phyloP scores from a whole-genome alignment of 2,329 filamentous ascomycete species.

The Westerdykella aurantiaca region DNA sequence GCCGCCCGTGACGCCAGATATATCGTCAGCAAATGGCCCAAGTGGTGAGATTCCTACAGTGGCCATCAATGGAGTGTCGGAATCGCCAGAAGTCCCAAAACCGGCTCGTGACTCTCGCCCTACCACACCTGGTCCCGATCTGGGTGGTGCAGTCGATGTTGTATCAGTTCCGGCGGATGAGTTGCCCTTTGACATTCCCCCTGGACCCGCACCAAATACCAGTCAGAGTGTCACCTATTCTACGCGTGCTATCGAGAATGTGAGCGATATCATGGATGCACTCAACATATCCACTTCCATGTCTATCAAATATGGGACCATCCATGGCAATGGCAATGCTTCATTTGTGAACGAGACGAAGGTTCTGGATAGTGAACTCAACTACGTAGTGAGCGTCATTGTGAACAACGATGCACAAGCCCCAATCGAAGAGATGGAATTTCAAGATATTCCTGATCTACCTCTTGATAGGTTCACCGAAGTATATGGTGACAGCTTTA shows the following conservation, averaged over 20 bases:
- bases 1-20: constrained; percentile 13
- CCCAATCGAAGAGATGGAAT: constrained; percentile 16
- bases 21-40: neutral
- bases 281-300: constrained; percentile 37
- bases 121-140: constrained; percentile 1
- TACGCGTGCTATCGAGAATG: constrained; percentile 28
- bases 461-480: constrained; percentile 27
- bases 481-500: constrained; percentile 32
- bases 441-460: constrained; percentile 22
- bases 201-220: constrained; percentile 15
- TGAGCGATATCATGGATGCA: constrained; percentile 37
- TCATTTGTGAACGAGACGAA: constrained; percentile 28
- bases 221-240: constrained; percentile 30
- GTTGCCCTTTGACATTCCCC: constrained; percentile 12
- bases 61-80: constrained; percentile 13
- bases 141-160: constrained; percentile 10
- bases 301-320: constrained; percentile 37
- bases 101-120: neutral
- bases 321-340: constrained; percentile 29
- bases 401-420: constrained; percentile 22
- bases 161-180: constrained; percentile 6
- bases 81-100: neutral
- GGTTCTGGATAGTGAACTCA: constrained; percentile 26
- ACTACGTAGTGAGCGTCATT: constrained; percentile 26
- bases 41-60: constrained; percentile 9